phyloP scores from a whole-genome alignment of 2,329 filamentous ascomycete species.

The Alternaria arbusti region DNA sequence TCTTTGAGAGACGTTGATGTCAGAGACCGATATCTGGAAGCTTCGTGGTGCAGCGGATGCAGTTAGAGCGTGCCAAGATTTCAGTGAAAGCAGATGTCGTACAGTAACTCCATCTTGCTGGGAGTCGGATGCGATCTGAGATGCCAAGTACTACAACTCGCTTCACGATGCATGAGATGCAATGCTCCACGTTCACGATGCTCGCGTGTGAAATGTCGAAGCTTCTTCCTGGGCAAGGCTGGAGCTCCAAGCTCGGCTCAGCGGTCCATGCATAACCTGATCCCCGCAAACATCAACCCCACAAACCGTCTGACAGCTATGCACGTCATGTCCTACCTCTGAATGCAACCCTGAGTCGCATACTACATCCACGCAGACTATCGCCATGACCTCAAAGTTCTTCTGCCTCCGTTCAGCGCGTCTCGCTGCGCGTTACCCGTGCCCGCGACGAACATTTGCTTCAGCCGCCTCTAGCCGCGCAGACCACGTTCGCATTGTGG shows the following conservation, averaged over 20 bases:
- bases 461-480: constrained; percentile 40
- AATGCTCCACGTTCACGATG: not conserved
- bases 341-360: not conserved
- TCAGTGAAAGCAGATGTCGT: not conserved
- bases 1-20: not conserved
- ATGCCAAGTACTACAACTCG: not conserved
- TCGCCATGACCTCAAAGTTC: constrained; percentile 40
- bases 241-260: not conserved
- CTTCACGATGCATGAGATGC: not conserved
- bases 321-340: constrained; percentile 14
- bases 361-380: not conserved
- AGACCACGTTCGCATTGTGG: constrained; percentile 68
- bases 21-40: not conserved
- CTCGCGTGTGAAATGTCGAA: not conserved
- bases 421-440: constrained; percentile 45
- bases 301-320: constrained; percentile 13
- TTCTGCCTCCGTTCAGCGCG: constrained; percentile 40
- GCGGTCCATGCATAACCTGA: constrained; percentile 17
- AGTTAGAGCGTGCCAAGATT: not conserved
- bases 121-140: not conserved
- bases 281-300: constrained; percentile 24
- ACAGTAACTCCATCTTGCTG: not conserved
- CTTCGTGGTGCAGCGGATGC: not conserved
- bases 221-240: not conserved
- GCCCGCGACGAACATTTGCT: constrained; percentile 36